Evolutionary conservation across 2,329 filamentous ascomycete genomes (phyloP), one percentile per base, ranked within the genome.

Genomic region (Aureobasidium melanogenum): DNA sequence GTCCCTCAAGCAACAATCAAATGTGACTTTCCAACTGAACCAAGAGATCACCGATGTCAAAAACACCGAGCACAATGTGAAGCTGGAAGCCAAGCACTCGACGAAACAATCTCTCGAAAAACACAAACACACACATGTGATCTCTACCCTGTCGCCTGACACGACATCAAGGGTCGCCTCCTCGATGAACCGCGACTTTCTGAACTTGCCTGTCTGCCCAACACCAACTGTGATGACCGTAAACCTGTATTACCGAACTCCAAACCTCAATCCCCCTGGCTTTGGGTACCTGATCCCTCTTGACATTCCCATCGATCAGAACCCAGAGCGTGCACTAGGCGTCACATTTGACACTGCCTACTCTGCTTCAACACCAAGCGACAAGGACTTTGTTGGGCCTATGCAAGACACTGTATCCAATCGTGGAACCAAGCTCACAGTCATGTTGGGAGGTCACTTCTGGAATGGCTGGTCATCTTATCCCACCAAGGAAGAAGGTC

Each of bases 371-470:
- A 60, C 67, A 5, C 60, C 60, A 12, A 66, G 69, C 57, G 24
- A 57, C 51, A 24, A 65, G 66, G 68, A 72, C 57, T 72, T 71
- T 44, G 66, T 66, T 24, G 63, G 63, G 2, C 63, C 63, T 32
- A 62, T 65, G 12, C 71, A 73, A 56, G 71, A 74, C 58, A 64
- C 62, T n/a, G 67, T 72, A 65, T 82, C 82, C 19, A 76, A 79
- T n/a, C 69, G 74, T 52, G 82, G 80, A 26, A 96, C 91, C 15
- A 96, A 96, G 73, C 75, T 97, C 58, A 96, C 93, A 17, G 89
- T 97, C 67, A 96, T 99, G 85, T 79, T 99, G 61, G 94, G 94
- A 63, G 94, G 94, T 1, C 91, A 97, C 75, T 91, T 89, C 82
- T 97, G 90, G 90, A 81, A 91, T 71, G 82, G 78, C 62, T 85